Percentiles rank a stretch among this genome's conserved stretches.
Conservation (phyloP, 2,329 filamentous ascomycete species). For the Epichloe glyceriae region DNA sequence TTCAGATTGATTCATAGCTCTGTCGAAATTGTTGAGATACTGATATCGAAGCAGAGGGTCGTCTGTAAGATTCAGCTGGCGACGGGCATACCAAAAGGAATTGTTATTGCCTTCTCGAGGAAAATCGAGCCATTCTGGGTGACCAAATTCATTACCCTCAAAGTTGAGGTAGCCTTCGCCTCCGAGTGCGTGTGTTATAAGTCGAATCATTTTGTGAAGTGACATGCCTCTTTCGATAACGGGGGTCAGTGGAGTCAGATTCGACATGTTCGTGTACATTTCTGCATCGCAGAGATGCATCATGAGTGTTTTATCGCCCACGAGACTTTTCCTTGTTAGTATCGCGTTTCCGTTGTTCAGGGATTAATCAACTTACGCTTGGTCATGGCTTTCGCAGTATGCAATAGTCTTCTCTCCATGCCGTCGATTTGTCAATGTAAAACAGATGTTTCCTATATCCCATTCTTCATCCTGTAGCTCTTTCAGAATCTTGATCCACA, state of each 20-base stretch:
- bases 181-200: constrained; percentile 81
- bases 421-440: constrained; percentile 80
- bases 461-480: constrained; percentile 84
- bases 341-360: too few relatives aligned
- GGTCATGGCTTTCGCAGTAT: constrained; percentile 93
- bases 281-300: constrained; percentile 98
- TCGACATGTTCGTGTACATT: constrained; percentile 97
- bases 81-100: constrained; percentile 86
- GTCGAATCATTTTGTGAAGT: constrained; percentile 93
- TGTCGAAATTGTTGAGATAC: constrained; percentile 89
- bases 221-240: constrained; percentile 83
- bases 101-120: constrained; percentile 86
- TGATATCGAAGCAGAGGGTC: constrained; percentile 76
- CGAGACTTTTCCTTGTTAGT: constrained; percentile 45
- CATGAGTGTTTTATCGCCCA: constrained; percentile 92
- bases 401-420: constrained; percentile 98
- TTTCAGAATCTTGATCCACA: constrained; percentile 98
- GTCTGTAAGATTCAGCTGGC: constrained; percentile 86
- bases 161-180: constrained; percentile 98
- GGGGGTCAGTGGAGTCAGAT: constrained; percentile 67
- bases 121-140: constrained; percentile 98
- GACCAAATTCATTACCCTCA: constrained; percentile 96
- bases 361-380: constrained; percentile 55
- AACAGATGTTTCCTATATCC: constrained; percentile 76
- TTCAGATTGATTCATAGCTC: constrained; percentile 78